Conservation (phyloP, 257 asterid genomes). For the Nemophila menziesii region DNA sequence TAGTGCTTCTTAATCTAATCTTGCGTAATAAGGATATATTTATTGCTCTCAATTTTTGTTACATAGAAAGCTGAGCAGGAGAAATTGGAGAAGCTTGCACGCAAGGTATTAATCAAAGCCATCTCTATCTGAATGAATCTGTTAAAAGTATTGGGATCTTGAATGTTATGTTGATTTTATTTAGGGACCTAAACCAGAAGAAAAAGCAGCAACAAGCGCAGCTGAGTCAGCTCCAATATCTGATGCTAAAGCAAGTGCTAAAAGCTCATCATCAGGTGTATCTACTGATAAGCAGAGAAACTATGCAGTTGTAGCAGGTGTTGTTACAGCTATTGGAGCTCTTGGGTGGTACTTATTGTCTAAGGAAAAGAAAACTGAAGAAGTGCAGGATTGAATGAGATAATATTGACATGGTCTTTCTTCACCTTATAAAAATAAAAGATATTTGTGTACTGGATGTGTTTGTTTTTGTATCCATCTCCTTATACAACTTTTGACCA, state of each 20-base stretch:
- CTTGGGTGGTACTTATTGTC: slow-evolving; percentile 65
- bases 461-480: neutral
- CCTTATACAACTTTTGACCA: neutral
- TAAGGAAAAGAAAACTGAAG: slow-evolving; percentile 43
- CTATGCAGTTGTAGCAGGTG: slow-evolving; percentile 71
- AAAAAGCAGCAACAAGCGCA: slow-evolving; percentile 39
- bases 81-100: slow-evolving; percentile 84
- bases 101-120: slow-evolving; percentile 37
- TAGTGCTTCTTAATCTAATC: no score
- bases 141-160: no score
- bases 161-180: slow-evolving; percentile 6
- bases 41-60: neutral
- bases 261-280: slow-evolving; percentile 38
- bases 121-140: neutral
- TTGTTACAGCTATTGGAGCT: slow-evolving; percentile 48
- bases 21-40: neutral
- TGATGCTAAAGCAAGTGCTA: slow-evolving; percentile 39
- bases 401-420: slow-evolving; percentile 5
- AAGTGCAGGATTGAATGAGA: slow-evolving; percentile 57
- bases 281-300: slow-evolving; percentile 55
- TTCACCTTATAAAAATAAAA: slow-evolving; percentile 18
- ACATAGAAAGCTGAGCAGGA: slow-evolving; percentile 77
- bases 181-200: slow-evolving; percentile 72
- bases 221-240: slow-evolving; percentile 45
- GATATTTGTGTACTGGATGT: slow-evolving; percentile 11